Evolutionary conservation across 176 grass and related monocot genomes (phyloP).

Genomic region (Oryza brachyantha): DNA sequence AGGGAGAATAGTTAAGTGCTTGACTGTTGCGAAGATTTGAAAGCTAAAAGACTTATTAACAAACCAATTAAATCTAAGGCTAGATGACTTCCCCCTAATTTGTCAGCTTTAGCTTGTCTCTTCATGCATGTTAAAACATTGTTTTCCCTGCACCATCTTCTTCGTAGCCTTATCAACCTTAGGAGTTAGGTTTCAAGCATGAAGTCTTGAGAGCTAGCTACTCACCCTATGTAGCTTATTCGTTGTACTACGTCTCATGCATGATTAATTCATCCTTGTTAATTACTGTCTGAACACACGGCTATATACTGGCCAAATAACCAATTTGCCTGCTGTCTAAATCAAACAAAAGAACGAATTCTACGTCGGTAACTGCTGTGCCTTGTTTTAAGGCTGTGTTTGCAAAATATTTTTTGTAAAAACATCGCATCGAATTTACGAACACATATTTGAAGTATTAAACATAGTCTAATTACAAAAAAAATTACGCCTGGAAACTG

Average conservation of each 20-base stretch:
- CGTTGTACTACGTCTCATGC: conserved; percentile 12
- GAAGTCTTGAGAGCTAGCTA: conserved; percentile 31
- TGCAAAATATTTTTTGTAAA: no score
- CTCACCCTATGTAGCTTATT: conserved; percentile 27
- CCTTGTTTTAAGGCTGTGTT: neutral
- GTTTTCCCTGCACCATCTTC: conserved; percentile 30
- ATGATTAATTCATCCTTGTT: conserved; percentile 9
- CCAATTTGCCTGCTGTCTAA: neutral
- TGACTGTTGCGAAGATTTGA: conserved; percentile 42
- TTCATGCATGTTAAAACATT: conserved; percentile 18
- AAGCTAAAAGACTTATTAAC: conserved; percentile 29
- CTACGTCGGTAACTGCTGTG: neutral
- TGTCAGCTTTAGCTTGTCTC: conserved; percentile 26
- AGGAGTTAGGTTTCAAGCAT: conserved; percentile 29
- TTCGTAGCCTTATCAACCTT: conserved; percentile 19
- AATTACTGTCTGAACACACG: conserved; percentile 26
- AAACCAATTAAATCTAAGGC: conserved; percentile 25
- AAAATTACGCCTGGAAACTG: no score
- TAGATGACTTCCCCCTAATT: neutral
- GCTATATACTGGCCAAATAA: conserved; percentile 7
- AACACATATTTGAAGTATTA: no score
- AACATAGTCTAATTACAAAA: no score
- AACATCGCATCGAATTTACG: no score
- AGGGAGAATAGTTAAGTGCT: conserved; percentile 35
- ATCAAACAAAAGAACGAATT: conserved; percentile 9